Evolutionary conservation across 441 rosid species (phyloP), one percentile per base, ranked within the genome.

Genomic region (Mallotus repandus): DNA sequence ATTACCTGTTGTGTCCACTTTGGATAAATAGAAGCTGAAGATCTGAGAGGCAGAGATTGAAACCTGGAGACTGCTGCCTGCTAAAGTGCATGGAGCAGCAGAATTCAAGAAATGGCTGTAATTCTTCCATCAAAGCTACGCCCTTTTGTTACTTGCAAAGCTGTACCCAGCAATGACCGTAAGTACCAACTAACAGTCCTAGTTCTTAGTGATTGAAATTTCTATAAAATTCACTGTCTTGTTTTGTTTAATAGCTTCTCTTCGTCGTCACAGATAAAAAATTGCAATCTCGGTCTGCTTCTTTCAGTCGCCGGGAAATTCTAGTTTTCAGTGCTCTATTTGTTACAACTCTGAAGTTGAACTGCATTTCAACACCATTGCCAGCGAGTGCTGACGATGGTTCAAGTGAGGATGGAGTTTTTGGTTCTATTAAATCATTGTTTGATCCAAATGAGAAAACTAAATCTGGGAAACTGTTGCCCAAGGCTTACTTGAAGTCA

Each of bases 401-500:
- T 60, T 25, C 74, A 22, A 74, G 80, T 35, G 83, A 82, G 41
- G 90, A 83, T 16, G 94, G 92, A 70, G 81, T 87, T n/a, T 32
- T 88, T 66, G 90, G 91, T 75, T 81, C 90, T 2, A 82, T 95
- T 57, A 86, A 85, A 77, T 81, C 97, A 15, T 57, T 91, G 73
- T 87, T 95, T 69, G 94, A 92, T 89, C 92, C 96, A 0, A 70
- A 89, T 9, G 96, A 92, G 85, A 84, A 74, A 74, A 89, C 92
- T 11, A 92, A 88, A 77, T 85, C 84, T 0, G 97, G 97, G 11
- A 92, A 91, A 81, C 68, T 89, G 49, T 68, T 95, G 71, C 99
- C 98, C 1, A 91, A 91, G 82, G 96, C 89, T 50, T 92, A 91
- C 90, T 75, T 95, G 83, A 92, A 89, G 71, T 85, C 94, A 5